Evolutionary conservation across 306 rosid genomes (phyloP), one percentile per base, ranked within the genome.

Genomic region (barrel medic (Medicago truncatula)): DNA sequence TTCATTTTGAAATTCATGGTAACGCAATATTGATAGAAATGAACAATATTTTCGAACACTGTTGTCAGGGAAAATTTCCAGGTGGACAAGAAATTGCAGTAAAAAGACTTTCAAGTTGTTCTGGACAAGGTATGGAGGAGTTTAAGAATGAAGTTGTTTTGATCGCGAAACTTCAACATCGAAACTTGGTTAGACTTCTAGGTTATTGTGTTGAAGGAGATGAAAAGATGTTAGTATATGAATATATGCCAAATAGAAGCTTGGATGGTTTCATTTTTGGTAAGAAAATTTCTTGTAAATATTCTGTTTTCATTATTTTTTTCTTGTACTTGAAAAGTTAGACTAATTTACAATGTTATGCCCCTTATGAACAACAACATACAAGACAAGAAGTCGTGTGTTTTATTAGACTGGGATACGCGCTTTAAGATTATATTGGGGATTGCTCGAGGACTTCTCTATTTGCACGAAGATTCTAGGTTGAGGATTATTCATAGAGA

Each of bases 201-300:
- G 97, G 97, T 6, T 92, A 87, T 61, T 92, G 93, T 73, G 58
- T 88, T 46, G 90, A 88, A 85, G 92, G 90, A 84, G 93, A 92
- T 50, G 93, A 92, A 78, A 46, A 46, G 52, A 46, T 46, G 52
- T 46, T 46, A 46, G 52, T 46, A 46, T 46, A 46, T 46, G 52
- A 46, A 13, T 46, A 46, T 4, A 46, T 46, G 52, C 52, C 52
- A 1, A 46, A 46, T 46, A 46, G 52, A 46, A 46, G 52, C 7
- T 46, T 46, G 7, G 52, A 46, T 46, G 7, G 52, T 46, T 46
- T 46, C 52, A 46, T 46, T 46, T 46, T 46, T 46, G 52, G 52
- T 46, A 46, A 75, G 93, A 40, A 28, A 74, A 69, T 15, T 17
- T 63, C 15, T 25, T 50, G 2, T 8, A 15, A 4, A 0, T 39